Conservation (phyloP, 164 flowering plant genomes). For the Magnolia kwangsiensis region DNA sequence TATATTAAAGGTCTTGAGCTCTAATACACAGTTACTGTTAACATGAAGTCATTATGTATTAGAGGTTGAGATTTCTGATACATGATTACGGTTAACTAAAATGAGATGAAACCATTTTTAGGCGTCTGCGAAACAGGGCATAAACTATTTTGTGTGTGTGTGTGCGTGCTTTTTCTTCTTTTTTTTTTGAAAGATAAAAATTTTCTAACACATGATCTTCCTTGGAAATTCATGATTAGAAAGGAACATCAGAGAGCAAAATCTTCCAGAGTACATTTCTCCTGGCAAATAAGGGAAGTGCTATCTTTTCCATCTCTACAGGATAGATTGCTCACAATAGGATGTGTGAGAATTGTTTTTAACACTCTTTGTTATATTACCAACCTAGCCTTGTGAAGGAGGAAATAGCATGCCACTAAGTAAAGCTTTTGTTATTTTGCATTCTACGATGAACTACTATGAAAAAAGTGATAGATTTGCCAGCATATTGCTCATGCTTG, state of each 20-base stretch:
- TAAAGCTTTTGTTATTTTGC: background rate
- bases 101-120: no score
- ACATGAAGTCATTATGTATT: no score
- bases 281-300: background rate
- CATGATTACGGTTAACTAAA: no score
- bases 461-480: background rate
- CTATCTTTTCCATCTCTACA: background rate
- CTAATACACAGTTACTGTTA: no score
- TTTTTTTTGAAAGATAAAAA: no score
- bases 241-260: background rate
- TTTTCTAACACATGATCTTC: background rate
- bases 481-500: background rate
- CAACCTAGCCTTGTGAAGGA: background rate
- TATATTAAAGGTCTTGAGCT: no score
- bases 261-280: background rate
- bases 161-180: no score
- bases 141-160: no score
- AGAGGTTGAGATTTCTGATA: no score
- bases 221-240: background rate
- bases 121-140: no score
- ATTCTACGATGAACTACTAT: no score
- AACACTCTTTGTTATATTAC: background rate
- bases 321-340: background rate
- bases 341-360: background rate
- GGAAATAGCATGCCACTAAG: background rate